Conservation (phyloP, 2,329 filamentous ascomycete species). For the Fusarium piperis region DNA sequence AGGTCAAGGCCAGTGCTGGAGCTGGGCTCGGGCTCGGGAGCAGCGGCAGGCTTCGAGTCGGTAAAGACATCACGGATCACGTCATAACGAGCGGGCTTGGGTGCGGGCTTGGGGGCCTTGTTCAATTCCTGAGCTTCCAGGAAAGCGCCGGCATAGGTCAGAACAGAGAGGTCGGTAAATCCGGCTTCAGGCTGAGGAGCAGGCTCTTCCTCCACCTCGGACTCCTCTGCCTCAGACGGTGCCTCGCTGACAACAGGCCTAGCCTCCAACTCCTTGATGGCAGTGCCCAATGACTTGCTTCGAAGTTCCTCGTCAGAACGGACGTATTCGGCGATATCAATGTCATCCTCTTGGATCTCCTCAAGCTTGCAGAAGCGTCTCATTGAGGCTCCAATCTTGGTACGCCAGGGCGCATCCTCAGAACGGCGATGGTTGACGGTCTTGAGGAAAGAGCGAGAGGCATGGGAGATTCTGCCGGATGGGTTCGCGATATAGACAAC, state of each 20-base stretch:
- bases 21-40: constrained; percentile 39
- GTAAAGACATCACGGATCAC: constrained; percentile 56
- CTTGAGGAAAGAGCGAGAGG: constrained; percentile 56
- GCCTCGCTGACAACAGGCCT: constrained; percentile 43
- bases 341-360: constrained; percentile 46
- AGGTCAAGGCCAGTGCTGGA: constrained; percentile 44
- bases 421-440: constrained; percentile 48
- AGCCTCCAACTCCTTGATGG: constrained; percentile 45
- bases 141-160: constrained; percentile 47
- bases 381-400: constrained; percentile 48
- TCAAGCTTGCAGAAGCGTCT: constrained; percentile 51
- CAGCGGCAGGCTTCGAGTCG: constrained; percentile 46
- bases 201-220: constrained; percentile 35
- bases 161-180: constrained; percentile 44
- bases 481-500: constrained; percentile 60
- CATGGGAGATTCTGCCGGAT: constrained; percentile 58
- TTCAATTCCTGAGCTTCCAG: constrained; percentile 43
- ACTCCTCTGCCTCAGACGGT: constrained; percentile 42
- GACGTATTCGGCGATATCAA: constrained; percentile 47
- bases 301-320: constrained; percentile 47
- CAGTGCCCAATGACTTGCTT: constrained; percentile 49
- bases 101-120: constrained; percentile 38
- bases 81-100: constrained; percentile 49
- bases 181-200: constrained; percentile 36
- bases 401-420: constrained; percentile 47